Evolutionary conservation across 2,329 filamentous ascomycete genomes (phyloP).

Genomic region (Colletotrichum cuscutae): DNA sequence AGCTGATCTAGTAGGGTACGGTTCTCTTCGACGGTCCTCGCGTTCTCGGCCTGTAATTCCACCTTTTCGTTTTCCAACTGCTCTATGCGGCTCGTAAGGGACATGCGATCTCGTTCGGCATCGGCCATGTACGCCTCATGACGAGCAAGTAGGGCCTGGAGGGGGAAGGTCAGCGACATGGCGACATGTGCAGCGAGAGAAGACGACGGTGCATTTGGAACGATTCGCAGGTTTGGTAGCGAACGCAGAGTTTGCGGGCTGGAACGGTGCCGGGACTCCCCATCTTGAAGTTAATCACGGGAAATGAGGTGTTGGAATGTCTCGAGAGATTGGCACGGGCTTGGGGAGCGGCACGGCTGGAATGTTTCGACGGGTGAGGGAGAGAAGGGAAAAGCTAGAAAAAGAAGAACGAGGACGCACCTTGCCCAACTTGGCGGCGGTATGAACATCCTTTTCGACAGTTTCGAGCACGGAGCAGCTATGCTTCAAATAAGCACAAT

Average conservation of each 20-base stretch:
- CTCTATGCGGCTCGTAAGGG: slow-evolving; percentile 78
- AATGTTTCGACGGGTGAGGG: slow-evolving; percentile 25
- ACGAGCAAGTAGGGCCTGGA: slow-evolving; percentile 88
- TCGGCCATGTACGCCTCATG: slow-evolving; percentile 96
- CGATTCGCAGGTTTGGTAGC: slow-evolving; percentile 33
- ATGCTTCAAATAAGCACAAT: slow-evolving; percentile 84
- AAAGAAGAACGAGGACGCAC: slow-evolving; percentile 65
- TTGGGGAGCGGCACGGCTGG: slow-evolving; percentile 6
- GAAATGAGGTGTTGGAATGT: slow-evolving; percentile 33
- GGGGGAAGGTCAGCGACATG: slow-evolving; percentile 73
- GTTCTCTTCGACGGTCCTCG: slow-evolving; percentile 84
- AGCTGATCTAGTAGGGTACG: slow-evolving; percentile 83
- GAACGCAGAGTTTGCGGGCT: slow-evolving; percentile 31
- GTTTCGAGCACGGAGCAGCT: slow-evolving; percentile 82
- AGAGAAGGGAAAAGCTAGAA: background rate
- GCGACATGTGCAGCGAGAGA: slow-evolving; percentile 37
- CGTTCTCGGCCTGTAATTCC: slow-evolving; percentile 80
- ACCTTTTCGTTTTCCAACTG: slow-evolving; percentile 79
- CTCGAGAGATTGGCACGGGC: slow-evolving; percentile 17
- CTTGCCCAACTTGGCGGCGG: slow-evolving; percentile 89
- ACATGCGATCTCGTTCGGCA: slow-evolving; percentile 84
- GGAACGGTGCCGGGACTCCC: slow-evolving; percentile 38
- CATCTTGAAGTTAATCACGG: slow-evolving; percentile 17
- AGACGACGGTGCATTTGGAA: slow-evolving; percentile 28
- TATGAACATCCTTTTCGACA: slow-evolving; percentile 88